Base-by-base conservation (phyloP, 805 yeast species). In the Grigorovia yakushimaensis region DNA sequence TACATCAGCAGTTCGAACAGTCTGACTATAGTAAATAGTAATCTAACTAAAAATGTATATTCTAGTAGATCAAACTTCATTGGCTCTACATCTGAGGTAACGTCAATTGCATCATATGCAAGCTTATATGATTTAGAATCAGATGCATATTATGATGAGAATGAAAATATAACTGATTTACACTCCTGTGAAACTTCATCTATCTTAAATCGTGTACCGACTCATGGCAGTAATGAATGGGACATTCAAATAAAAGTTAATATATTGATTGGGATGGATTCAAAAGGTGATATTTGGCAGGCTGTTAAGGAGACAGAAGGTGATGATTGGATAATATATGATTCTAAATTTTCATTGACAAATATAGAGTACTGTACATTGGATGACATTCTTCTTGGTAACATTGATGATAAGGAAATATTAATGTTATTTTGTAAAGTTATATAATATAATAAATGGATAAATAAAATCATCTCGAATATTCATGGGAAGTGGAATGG, bases 261-360 rank as follows among this genome's bases (percentile, higher is more conserved):
- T 21, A 22, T 42, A 10, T 42, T 45, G 4, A 2, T 47, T 9
- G 50, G 48, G 3, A 43, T 35, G n/a, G 50, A 45, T 19, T 19
- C 11, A 1, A 9, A 39, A 2, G 45, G 33, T 33, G 19, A 17
- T 23, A 50, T 59, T 21, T 54, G 52, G 45, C 59, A 61, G 8
- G 65, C 66, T 3, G 57, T 61, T 9, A 59, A 66, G 43, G 66
- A 65, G 45, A 54, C 58, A 7, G 53, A 54, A 36, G 58, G 56
- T 42, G 57, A 69, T 43, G 72, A 70, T 41, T 70, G 74, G 74
- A 51, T 70, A 13, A 50, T 70, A 5, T 70, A 70, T 46, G 74
- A 70, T 51, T 58, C 65, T 3, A 51, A 57, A 1, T 70, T 69
- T 48, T 60, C 68, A 11, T 53, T 70, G 58, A 53, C 61, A 23